These are phyloP conservation scores for Paramecium sexaurelia DNA, from an alignment of 73 alveolate genomes.

Conservation along the genomic window DNA sequence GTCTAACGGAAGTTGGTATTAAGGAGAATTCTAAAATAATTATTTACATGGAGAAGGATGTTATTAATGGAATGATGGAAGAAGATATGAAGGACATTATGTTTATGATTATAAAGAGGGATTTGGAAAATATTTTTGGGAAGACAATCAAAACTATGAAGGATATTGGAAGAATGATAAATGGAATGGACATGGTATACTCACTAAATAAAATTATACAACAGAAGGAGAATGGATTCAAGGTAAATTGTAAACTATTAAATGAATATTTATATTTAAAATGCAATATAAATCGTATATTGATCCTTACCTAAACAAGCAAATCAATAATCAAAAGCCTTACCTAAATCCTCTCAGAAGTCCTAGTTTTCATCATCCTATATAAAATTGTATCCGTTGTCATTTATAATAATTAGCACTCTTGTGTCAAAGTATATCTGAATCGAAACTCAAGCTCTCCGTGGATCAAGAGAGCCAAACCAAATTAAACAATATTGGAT, in stretches of 20 bases:
- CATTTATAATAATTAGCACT: not conserved
- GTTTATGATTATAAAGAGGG: not conserved
- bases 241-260: not conserved
- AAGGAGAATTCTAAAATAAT: conserved; percentile 31
- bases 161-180: conserved; percentile 64
- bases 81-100: conserved; percentile 50
- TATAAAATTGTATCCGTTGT: not conserved
- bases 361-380: not conserved
- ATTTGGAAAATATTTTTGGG: conserved; percentile 38
- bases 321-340: not conserved
- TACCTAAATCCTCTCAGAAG: not conserved
- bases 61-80: conserved; percentile 31
- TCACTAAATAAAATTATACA: not conserved
- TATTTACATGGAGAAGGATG: conserved; percentile 49
- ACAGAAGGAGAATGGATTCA: not conserved
- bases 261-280: not conserved
- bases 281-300: not conserved
- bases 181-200: conserved; percentile 62
- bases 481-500: not conserved
- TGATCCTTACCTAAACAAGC: not conserved
- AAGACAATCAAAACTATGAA: not conserved
- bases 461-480: conserved; percentile 7
- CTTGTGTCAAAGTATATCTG: not conserved
- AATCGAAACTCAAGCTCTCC: not conserved
- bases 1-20: conserved; percentile 47